These are phyloP conservation scores for Alternaria sp. DNA, from an alignment of 2,329 filamentous ascomycete species.

Conservation along the genomic window DNA sequence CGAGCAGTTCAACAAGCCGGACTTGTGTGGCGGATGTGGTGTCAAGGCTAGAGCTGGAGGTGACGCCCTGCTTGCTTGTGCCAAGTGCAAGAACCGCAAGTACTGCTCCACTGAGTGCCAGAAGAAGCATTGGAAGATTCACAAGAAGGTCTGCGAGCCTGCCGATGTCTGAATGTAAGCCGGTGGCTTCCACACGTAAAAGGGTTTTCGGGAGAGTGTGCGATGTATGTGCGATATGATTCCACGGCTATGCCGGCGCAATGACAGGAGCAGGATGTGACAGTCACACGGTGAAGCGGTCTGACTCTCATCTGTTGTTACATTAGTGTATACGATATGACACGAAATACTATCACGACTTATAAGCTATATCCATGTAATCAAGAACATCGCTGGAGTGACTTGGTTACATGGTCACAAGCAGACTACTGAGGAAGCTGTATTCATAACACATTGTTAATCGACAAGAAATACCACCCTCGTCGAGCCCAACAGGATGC, in stretches of 20 bases:
- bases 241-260: background rate
- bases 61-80: slow-evolving; percentile 27
- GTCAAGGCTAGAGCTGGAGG: background rate
- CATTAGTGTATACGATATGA: background rate
- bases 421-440: background rate
- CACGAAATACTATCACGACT: background rate
- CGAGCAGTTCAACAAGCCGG: too few species aligned
- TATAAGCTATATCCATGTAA: background rate
- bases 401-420: background rate
- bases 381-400: background rate
- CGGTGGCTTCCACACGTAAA: background rate
- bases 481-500: background rate
- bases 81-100: slow-evolving; percentile 31
- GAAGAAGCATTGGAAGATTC: slow-evolving; percentile 40
- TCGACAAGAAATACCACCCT: background rate
- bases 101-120: slow-evolving; percentile 43
- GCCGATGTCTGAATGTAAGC: background rate
- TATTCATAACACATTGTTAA: background rate
- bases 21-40: too few species aligned
- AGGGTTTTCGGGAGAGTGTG: background rate
- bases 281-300: background rate
- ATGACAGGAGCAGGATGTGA: too few species aligned
- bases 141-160: slow-evolving; percentile 37
- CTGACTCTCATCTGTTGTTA: background rate
- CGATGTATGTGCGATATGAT: background rate